Percentiles rank a stretch among this genome's conserved stretches.
phyloP scores from a whole-genome alignment of 2,329 filamentous ascomycete genomes.

The Fusarium euwallaceae region DNA sequence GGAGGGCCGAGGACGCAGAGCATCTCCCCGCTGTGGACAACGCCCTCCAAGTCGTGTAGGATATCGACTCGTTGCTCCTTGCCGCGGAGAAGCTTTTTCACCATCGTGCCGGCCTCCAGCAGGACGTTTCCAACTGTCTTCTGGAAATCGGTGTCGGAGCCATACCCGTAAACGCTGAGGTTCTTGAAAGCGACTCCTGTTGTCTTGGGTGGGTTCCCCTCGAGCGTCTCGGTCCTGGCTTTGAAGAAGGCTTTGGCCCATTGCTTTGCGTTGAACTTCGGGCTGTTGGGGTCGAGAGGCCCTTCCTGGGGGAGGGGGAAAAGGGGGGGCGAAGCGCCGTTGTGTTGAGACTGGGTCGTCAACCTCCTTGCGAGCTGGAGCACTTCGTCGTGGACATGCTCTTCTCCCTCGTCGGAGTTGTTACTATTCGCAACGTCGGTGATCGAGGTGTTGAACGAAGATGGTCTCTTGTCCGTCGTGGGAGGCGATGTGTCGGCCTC shows the following conservation, averaged over 20 bases:
- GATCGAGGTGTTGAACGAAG: not conserved
- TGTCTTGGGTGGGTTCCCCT: slow-evolving; percentile 46
- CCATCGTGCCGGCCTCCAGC: slow-evolving; percentile 32
- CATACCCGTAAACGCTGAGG: slow-evolving; percentile 47
- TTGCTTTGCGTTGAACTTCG: slow-evolving; percentile 56
- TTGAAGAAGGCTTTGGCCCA: slow-evolving; percentile 58
- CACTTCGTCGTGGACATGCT: slow-evolving; percentile 33
- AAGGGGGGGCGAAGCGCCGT: slow-evolving; percentile 37
- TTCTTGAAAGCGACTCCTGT: slow-evolving; percentile 46
- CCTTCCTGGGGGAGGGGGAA: slow-evolving; percentile 44
- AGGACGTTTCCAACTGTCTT: slow-evolving; percentile 46
- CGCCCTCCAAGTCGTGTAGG: slow-evolving; percentile 72
- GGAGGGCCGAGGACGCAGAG: slow-evolving; percentile 79
- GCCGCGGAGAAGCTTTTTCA: slow-evolving; percentile 49
- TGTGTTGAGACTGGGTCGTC: slow-evolving; percentile 42
- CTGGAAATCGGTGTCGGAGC: slow-evolving; percentile 47
- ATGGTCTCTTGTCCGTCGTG: not conserved
- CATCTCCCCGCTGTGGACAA: slow-evolving; percentile 78
- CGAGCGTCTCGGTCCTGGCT: slow-evolving; percentile 37
- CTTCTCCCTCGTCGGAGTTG: slow-evolving; percentile 11
- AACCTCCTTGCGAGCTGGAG: slow-evolving; percentile 47
- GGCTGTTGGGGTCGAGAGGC: slow-evolving; percentile 55
- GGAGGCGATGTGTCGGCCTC: not conserved
- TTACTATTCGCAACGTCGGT: not conserved
- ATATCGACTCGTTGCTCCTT: slow-evolving; percentile 72